Percentiles rank a stretch among this genome's conserved stretches.
phyloP scores from a whole-genome alignment of 176 grass and related monocot genomes.

The Stipa capillata region DNA sequence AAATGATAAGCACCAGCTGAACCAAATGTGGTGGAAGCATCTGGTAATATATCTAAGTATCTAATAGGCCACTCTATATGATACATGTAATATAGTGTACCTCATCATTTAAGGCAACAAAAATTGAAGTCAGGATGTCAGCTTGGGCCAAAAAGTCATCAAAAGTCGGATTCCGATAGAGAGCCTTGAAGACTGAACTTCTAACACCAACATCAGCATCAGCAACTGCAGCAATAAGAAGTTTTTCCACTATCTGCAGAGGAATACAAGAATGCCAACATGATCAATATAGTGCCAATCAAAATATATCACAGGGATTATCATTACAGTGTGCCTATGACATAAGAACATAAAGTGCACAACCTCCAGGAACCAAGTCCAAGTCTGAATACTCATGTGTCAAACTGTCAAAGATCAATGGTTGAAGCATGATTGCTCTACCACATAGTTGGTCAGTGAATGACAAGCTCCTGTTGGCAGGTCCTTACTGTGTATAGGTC shows the following conservation, averaged over 20 bases:
- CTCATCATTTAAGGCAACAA: constrained; percentile 97
- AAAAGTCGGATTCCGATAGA: constrained; percentile 59
- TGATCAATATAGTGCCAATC: background rate
- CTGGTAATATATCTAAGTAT: constrained; percentile 1
- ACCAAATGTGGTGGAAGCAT: background rate
- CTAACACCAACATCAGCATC: constrained; percentile 89
- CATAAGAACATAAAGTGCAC: background rate
- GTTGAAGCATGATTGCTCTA: background rate
- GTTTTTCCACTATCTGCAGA: constrained; percentile 89
- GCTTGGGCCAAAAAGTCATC: constrained; percentile 95
- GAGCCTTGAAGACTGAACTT: constrained; percentile 75
- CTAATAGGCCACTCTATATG: background rate
- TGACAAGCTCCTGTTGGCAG: background rate
- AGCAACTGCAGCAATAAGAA: constrained; percentile 90
- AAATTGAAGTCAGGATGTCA: constrained; percentile 94
- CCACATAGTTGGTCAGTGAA: background rate
- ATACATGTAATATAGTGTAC: constrained; percentile 30
- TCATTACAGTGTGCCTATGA: background rate
- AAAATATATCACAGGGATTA: background rate
- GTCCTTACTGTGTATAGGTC: background rate
- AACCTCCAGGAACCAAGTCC: background rate
- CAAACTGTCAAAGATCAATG: background rate
- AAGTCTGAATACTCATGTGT: background rate
- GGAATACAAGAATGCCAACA: constrained; percentile 15
- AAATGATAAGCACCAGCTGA: background rate